Evolutionary conservation across 2,329 filamentous ascomycete genomes (phyloP), one percentile per base, ranked within the genome.

Genomic region (Colletotrichum costaricense): DNA sequence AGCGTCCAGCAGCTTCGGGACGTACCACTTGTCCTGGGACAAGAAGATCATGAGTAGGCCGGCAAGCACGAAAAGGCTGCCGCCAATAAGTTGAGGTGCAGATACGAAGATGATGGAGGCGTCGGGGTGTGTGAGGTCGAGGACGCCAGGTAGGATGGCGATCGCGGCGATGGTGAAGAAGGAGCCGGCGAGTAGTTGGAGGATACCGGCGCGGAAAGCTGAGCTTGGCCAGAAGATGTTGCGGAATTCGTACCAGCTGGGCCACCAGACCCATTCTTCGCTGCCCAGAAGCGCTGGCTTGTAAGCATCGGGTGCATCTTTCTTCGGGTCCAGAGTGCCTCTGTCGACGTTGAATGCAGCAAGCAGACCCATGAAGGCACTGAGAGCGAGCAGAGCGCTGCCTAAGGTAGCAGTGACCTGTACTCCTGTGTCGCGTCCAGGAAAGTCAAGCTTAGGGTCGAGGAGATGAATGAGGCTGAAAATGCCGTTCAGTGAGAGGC

Each of bases 271-370:
- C 60, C 60, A 73, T 11, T 73, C 71, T 3, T 73, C 71, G 42
- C 71, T 66, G n/a, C 71, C 62, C 8, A 73, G 56, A 3, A 71
- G 16, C 0, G 71, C 71, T 22, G 71, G 71, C 56, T 73, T 73
- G 16, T 73, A 73, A 0, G 71, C 71, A 16, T 66, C 67, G 19
- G 60, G 67, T 4, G 71, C 71, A 2, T 73, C 71, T 28, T 58
- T 73, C 28, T 71, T 73, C 0, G 71, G 71, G 35, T 73, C 71
- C 8, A 71, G 12, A 0, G 16, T 14, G 28, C 60, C 60, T 19
- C 71, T 56, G 26, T 73, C 71, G 62, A 73, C 71, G 49, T 73
- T 73, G 62, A 73, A 57, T 0, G 71, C 71, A 19, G 71, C 71
- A 4, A 71, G 26, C 9, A 73, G 33, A 6, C 71, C 49, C 71